Conservation (phyloP, 441 rosid species). For the Rhodomyrtus psidioides region DNA sequence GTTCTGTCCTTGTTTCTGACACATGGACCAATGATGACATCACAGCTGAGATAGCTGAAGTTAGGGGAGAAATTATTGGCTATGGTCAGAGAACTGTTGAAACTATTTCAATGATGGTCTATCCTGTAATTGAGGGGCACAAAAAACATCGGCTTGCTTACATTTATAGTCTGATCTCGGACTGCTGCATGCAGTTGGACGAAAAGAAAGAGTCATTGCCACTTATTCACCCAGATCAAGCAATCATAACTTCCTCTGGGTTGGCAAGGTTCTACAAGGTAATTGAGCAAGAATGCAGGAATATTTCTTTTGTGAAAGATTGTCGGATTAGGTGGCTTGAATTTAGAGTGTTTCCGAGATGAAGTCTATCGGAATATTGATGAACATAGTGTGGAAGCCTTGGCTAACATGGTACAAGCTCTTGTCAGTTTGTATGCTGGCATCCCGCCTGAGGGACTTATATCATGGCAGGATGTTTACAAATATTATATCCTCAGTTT, state of each 20-base stretch:
- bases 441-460: conserved; percentile 46
- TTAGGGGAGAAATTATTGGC: conserved; percentile 55
- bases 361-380: conserved; percentile 64
- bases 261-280: conserved; percentile 47
- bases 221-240: conserved; percentile 15
- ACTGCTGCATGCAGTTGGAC: conserved; percentile 59
- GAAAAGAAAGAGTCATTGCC: conserved; percentile 39
- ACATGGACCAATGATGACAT: conserved; percentile 81
- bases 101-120: conserved; percentile 43
- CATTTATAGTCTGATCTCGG: conserved; percentile 69
- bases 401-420: conserved; percentile 75
- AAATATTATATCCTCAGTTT: conserved; percentile 45
- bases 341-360: conserved; percentile 45
- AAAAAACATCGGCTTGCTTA: conserved; percentile 76
- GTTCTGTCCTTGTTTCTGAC: conserved; percentile 69
- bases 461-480: conserved; percentile 71
- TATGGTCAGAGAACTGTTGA: conserved; percentile 62
- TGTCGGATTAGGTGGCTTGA: conserved; percentile 58
- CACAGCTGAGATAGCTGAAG: conserved; percentile 56
- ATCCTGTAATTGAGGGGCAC: conserved; percentile 84
- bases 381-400: conserved; percentile 65
- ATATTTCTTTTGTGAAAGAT: conserved; percentile 72
- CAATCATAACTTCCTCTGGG: conserved; percentile 22
- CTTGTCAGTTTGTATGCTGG: conserved; percentile 35
- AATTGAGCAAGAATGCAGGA: conserved; percentile 68